Percentiles rank a stretch among this genome's conserved stretches.
Conservation (phyloP, 2,329 filamentous ascomycete species). For the Exophiala phaeomuriformis region DNA sequence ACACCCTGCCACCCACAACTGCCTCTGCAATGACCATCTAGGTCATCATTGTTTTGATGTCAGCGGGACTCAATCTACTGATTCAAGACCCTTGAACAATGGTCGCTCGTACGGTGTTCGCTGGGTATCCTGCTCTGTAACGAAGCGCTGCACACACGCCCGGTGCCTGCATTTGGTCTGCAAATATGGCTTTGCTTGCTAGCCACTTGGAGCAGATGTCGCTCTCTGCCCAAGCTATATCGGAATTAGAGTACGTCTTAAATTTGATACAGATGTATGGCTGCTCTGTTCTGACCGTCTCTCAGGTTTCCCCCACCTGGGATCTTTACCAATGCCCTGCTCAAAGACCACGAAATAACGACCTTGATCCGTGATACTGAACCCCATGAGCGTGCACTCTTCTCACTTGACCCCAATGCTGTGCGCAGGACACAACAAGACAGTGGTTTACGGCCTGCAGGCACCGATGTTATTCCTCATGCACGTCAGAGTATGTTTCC, state of each 20-base stretch:
- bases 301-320: slow-evolving; percentile 79
- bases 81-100: neutral
- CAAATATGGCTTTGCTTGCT: slow-evolving; percentile 59
- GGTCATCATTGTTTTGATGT: neutral
- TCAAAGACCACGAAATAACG: slow-evolving; percentile 85
- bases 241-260: slow-evolving; percentile 59
- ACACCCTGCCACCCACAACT: neutral
- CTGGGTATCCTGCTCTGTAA: neutral
- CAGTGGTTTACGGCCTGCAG: neutral
- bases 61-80: too few species aligned
- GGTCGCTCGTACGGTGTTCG: neutral
- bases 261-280: slow-evolving; percentile 14
- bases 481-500: slow-evolving; percentile 35
- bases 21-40: neutral
- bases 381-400: slow-evolving; percentile 85
- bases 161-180: slow-evolving; percentile 3
- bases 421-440: slow-evolving; percentile 36
- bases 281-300: slow-evolving; percentile 13
- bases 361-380: slow-evolving; percentile 92
- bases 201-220: slow-evolving; percentile 70
- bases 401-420: slow-evolving; percentile 72
- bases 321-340: slow-evolving; percentile 88
- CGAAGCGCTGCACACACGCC: neutral
- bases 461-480: slow-evolving; percentile 2
- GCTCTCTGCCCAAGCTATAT: slow-evolving; percentile 68